Evolutionary conservation across 2,329 filamentous ascomycete genomes (phyloP).

Genomic region (Aureobasidium lini): DNA sequence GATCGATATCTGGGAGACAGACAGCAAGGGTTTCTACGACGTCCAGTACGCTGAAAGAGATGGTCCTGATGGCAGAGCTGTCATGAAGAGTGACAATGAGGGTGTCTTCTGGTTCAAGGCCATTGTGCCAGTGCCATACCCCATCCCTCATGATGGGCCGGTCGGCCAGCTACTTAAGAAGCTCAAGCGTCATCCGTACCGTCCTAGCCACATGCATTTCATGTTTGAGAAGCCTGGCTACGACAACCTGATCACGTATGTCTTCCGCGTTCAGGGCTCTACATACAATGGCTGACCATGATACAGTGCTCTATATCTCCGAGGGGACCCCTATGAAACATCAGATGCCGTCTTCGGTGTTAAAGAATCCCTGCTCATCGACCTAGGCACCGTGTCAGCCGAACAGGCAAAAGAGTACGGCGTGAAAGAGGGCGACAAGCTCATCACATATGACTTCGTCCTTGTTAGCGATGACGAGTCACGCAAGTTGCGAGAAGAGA

Average conservation of each 20-base stretch:
- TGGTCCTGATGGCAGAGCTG: slow-evolving; percentile 63
- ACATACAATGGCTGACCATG: slow-evolving; percentile 12
- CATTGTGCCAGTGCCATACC: slow-evolving; percentile 77
- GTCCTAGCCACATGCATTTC: slow-evolving; percentile 77
- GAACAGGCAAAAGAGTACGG: slow-evolving; percentile 51
- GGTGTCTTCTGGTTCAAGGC: slow-evolving; percentile 80
- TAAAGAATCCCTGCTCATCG: slow-evolving; percentile 70
- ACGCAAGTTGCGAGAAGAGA: slow-evolving; percentile 55
- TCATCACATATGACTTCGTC: slow-evolving; percentile 61
- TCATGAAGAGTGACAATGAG: slow-evolving; percentile 60
- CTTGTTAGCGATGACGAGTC: slow-evolving; percentile 66
- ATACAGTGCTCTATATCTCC: slow-evolving; percentile 65
- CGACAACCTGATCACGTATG: slow-evolving; percentile 76
- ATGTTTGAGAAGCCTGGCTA: slow-evolving; percentile 78
- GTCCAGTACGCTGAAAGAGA: slow-evolving; percentile 63
- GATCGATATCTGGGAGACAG: slow-evolving; percentile 81
- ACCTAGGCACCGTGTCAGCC: slow-evolving; percentile 47
- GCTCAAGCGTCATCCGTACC: slow-evolving; percentile 66
- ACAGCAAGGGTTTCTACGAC: slow-evolving; percentile 73
- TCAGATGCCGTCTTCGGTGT: slow-evolving; percentile 83
- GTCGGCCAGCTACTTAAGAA: slow-evolving; percentile 63
- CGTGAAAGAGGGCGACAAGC: slow-evolving; percentile 54
- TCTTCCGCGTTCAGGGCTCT: slow-evolving; percentile 21
- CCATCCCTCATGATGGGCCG: slow-evolving; percentile 76
- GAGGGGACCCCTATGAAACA: slow-evolving; percentile 72